Conservation (phyloP, 345 rosid genomes). For the Populus nigra region DNA sequence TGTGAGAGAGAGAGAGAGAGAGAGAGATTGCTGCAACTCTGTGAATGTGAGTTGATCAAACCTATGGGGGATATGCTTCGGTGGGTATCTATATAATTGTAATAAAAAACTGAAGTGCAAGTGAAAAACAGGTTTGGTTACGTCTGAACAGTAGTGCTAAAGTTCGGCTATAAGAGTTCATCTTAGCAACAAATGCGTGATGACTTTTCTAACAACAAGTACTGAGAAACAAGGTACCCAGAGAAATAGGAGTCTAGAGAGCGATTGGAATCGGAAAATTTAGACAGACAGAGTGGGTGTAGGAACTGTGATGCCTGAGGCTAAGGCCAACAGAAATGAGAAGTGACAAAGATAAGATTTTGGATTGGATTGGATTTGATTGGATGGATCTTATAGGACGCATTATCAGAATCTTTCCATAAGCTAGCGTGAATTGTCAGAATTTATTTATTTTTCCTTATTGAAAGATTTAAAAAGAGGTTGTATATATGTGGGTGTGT, state of each 20-base stretch:
- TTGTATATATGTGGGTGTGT: no score
- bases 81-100: neutral
- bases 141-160: neutral
- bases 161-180: neutral
- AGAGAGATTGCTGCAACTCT: no score
- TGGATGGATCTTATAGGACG: neutral
- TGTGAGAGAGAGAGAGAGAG: neutral
- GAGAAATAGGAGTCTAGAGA: neutral
- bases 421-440: neutral
- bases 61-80: no score
- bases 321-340: neutral
- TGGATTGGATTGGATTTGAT: neutral
- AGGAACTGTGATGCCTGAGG: neutral
- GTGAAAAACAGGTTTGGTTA: neutral
- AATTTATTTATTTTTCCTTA: neutral
- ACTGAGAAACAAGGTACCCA: neutral
- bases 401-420: neutral
- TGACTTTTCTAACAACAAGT: neutral
- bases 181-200: neutral
- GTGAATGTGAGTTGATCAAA: no score
- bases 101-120: neutral
- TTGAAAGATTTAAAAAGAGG: no score
- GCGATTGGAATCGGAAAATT: neutral
- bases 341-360: neutral
- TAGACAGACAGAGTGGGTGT: neutral